Percentiles rank a stretch among this genome's conserved stretches.
phyloP scores from a whole-genome alignment of 2,329 filamentous ascomycete species.

The Calonectria henricotiae region DNA sequence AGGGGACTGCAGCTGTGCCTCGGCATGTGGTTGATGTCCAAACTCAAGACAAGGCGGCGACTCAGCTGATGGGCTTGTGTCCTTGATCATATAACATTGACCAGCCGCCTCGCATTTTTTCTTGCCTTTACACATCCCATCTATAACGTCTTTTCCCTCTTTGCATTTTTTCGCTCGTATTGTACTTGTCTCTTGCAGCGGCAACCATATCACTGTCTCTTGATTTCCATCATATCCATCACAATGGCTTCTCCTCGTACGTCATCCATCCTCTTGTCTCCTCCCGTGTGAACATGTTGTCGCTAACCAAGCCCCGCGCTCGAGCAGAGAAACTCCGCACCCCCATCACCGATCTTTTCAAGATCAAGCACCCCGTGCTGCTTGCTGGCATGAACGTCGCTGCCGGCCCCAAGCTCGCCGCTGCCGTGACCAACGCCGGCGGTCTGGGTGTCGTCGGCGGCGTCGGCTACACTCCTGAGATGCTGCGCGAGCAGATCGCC shows the following conservation, averaged over 20 bases:
- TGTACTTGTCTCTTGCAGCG: conserved; percentile 11
- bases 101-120: not conserved
- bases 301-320: conserved; percentile 35
- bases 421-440: conserved; percentile 96
- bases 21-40: conserved; percentile 48
- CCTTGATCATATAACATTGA: conserved; percentile 44
- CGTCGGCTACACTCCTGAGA: conserved; percentile 95
- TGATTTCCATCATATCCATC: conserved; percentile 45
- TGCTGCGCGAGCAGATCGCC: conserved; percentile 94
- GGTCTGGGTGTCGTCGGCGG: conserved; percentile 97
- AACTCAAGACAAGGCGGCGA: conserved; percentile 20
- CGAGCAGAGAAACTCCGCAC: conserved; percentile 79
- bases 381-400: conserved; percentile 99
- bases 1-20: conserved; percentile 44
- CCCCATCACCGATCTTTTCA: conserved; percentile 93
- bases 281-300: conserved; percentile 28
- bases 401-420: conserved; percentile 94
- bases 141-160: not conserved
- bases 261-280: conserved; percentile 56
- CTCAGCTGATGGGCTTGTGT: conserved; percentile 45
- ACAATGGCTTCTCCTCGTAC: conserved; percentile 87
- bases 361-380: conserved; percentile 96
- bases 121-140: conserved; percentile 10
- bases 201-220: conserved; percentile 36
- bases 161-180: conserved; percentile 21